phyloP scores from a whole-genome alignment of 768 basidiomycete species.

The Leccinum aurantiacum region DNA sequence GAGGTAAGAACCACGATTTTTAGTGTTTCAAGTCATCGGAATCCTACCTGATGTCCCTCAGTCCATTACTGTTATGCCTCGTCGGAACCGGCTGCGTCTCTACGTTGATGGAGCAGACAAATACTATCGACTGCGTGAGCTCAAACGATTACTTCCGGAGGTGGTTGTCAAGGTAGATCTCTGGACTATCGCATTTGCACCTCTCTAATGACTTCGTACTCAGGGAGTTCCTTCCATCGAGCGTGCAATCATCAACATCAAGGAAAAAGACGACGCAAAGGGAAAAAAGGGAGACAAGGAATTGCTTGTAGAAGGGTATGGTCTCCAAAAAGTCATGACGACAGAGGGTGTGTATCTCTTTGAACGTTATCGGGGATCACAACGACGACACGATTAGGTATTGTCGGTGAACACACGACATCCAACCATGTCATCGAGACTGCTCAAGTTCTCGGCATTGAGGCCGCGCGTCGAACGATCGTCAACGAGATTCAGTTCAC shows the following conservation, averaged over 20 bases:
- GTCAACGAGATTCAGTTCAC: slow-evolving; percentile 97
- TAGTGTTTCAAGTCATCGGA: neutral
- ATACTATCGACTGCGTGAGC: slow-evolving; percentile 78
- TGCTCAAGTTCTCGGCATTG: slow-evolving; percentile 93
- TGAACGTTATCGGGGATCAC: neutral
- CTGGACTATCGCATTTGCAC: neutral
- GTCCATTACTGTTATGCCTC: slow-evolving; percentile 76
- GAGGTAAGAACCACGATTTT: slow-evolving; percentile 46
- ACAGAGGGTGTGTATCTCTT: slow-evolving; percentile 70
- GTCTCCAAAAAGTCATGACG: slow-evolving; percentile 94
- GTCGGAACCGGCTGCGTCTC: slow-evolving; percentile 72
- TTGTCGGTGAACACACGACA: slow-evolving; percentile 87
- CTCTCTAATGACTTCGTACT: neutral
- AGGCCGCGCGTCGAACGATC: slow-evolving; percentile 91
- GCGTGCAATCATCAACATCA: slow-evolving; percentile 94
- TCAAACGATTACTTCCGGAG: slow-evolving; percentile 79
- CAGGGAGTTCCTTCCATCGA: slow-evolving; percentile 86
- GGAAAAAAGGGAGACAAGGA: slow-evolving; percentile 90
- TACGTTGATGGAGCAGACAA: slow-evolving; percentile 79
- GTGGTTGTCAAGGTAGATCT: slow-evolving; percentile 83
- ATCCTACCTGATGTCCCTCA: slow-evolving; percentile 28
- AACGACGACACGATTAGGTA: slow-evolving; percentile 52
- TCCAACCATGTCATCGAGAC: slow-evolving; percentile 99
- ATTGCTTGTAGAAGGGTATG: slow-evolving; percentile 95
- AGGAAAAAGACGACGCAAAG: slow-evolving; percentile 76